Conservation (phyloP, 1,284 basidiomycete genomes). For the Ceraceosorus bombacis region DNA sequence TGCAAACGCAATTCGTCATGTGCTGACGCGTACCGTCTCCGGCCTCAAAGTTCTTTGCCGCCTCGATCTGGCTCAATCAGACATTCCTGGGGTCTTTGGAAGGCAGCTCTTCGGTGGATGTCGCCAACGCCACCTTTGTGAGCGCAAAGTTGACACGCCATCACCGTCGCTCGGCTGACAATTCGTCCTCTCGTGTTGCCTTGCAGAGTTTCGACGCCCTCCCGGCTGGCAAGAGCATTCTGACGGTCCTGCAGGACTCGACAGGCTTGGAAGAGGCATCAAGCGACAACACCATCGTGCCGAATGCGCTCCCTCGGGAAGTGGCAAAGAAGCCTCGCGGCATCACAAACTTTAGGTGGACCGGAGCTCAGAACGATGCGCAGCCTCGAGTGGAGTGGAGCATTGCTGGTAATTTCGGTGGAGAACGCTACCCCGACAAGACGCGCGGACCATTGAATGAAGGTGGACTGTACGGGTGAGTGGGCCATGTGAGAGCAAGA, state of each 20-base stretch:
- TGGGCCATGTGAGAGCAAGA: no score
- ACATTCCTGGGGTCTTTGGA: constrained; percentile 55
- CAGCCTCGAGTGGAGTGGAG: constrained; percentile 56
- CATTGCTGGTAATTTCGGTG: constrained; percentile 71
- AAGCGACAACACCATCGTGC: neutral
- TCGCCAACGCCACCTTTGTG: constrained; percentile 16
- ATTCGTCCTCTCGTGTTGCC: no score
- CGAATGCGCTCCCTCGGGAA: neutral
- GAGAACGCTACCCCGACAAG: constrained; percentile 68
- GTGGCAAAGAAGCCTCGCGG: constrained; percentile 62
- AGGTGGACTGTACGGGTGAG: constrained; percentile 63
- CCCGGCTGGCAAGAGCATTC: constrained; percentile 57
- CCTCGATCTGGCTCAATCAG: constrained; percentile 65
- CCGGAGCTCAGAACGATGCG: no score
- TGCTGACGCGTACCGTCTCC: no score
- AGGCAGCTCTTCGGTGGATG: constrained; percentile 51
- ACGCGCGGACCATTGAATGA: constrained; percentile 65
- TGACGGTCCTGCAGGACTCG: constrained; percentile 68
- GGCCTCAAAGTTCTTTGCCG: constrained; percentile 61
- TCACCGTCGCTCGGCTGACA: no score
- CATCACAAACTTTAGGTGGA: constrained; percentile 50
- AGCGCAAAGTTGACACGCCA: no score
- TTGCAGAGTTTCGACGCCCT: constrained; percentile 56
- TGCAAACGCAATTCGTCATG: no score
- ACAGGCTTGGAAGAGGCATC: constrained; percentile 61